Evolutionary conservation across 208 protist genomes (phyloP), one percentile per base, ranked within the genome.

Genomic region (Trypanosomatidae sp.): DNA sequence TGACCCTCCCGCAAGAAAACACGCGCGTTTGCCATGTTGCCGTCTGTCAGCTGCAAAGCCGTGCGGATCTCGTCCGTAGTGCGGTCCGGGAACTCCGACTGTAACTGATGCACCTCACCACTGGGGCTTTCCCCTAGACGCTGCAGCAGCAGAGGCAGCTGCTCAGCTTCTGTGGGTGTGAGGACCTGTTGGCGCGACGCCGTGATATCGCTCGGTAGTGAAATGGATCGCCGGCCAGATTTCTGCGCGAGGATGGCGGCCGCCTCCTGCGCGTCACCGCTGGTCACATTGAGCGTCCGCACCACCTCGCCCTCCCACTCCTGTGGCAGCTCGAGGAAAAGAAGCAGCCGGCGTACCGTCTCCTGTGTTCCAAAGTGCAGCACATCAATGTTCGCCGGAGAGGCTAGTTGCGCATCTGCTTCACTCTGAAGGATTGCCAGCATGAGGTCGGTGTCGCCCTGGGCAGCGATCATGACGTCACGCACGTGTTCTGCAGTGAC

Each of bases 401-500:
- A 72, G 30, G 80, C 73, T 6, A 77, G 44, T 52, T 59, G 70
- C 50, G 73, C 64, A 25, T 88, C 83, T 49, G 66, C 30, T 73
- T 90, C 82, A 43, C 79, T 89, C 68, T 89, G 73, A 41, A 92
- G 69, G 60, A 91, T 91, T 6, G 79, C 77, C 10, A 74, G 25
- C 76, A 91, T 91, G 12, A 94, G 73, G 73, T 88, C 81, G 1
- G 75, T 84, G 56, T 94, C 84, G 44, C 90, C 87, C 52, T 84
- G 74, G 8, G 87, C 79, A 0, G 83, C 87, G 44, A 92, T 76
- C 22, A 83, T 85, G 13, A 92, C 82, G 12, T 94, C 90, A 22
- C 71, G 78, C 25, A 91, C 90, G 71, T 80, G 87, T 19, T 66
- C 78, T n/a, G 66, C 62, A 33, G 79, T 46, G 44, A 88, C 81